Evolutionary conservation across 225 moss, liverwort and hornwort genomes (phyloP), one percentile per base, ranked within the genome.

Genomic region (Physcomitrellopsis africana): DNA sequence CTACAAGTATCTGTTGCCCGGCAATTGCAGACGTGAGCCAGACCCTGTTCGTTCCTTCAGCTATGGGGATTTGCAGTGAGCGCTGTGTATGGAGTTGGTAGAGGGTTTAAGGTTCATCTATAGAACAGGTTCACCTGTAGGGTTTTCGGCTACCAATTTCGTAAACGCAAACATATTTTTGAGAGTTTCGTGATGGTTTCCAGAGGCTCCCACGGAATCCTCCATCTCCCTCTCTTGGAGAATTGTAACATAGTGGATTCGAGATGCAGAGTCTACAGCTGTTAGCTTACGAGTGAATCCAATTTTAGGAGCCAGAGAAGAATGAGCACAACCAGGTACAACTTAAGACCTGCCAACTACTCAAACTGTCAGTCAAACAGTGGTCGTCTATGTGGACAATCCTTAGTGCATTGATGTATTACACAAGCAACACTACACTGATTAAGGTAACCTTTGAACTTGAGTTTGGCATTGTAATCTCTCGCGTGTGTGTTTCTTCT

Each of bases 11-110:
- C 73, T 92, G 22, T 75, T 95, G 10, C 92, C 91, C 1, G 92
- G 91, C 37, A 84, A 91, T 68, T 95, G 94, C 49, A 65, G 75
- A 3, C 89, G 91, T 16, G 84, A 90, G 65, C 65, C 80, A 19
- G 62, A 76, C 43, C 73, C 47, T 26, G 47, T 72, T 18, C 75
- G 41, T 65, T 17, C 72, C 77, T 59, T 67, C 67, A 18, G 63
- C 48, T 7, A 3, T 62, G 18, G 55, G 62, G 7, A 2, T 37
- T 37, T 37, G 32, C 32, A 37, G 32, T 62, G 63, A 67, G 9
- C 63, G 53, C 13, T 70, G 69, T 70, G 61, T 60, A 69, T 64
- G 54, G 60, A 12, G 17, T 64, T 74, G 73, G 24, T 65, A 43
- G 63, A 32, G 51, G 57, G 10, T 51, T 29, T 24, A 8, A 44